These are phyloP conservation scores for Asparagopsis taxiformis DNA, from an alignment of 31 red algal species.

Conservation along the genomic window DNA sequence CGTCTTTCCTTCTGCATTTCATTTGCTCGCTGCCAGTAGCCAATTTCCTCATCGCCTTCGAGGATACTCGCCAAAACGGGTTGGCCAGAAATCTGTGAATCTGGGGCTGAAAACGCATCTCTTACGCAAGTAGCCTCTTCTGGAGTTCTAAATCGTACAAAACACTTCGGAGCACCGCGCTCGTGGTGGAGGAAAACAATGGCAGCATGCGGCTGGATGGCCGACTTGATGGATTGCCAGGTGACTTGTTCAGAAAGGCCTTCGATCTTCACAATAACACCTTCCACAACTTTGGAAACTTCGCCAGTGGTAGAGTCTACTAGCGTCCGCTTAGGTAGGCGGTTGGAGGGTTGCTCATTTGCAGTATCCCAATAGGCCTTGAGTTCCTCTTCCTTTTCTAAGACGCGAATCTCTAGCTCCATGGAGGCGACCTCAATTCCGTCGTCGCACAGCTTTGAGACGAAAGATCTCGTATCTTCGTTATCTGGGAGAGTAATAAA, in stretches of 20 bases:
- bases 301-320: background rate
- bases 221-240: conserved; percentile 28
- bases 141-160: conserved; percentile 22
- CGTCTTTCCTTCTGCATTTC: conserved; percentile 5
- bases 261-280: conserved; percentile 53
- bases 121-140: conserved; percentile 20
- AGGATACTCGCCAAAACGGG: conserved; percentile 29
- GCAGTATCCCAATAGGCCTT: conserved; percentile 47
- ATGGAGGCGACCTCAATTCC: conserved; percentile 27
- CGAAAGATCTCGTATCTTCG: background rate
- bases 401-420: conserved; percentile 9
- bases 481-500: conserved; percentile 16
- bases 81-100: conserved; percentile 11
- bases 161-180: background rate
- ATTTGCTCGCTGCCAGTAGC: conserved; percentile 45
- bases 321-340: conserved; percentile 8
- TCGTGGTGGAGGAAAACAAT: conserved; percentile 35
- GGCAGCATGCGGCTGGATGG: conserved; percentile 10
- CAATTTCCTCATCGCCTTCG: conserved; percentile 52
- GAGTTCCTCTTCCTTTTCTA: conserved; percentile 50
- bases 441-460: conserved; percentile 12
- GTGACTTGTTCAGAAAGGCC: conserved; percentile 11
- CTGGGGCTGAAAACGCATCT: conserved; percentile 6
- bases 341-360: conserved; percentile 3
- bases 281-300: conserved; percentile 11